phyloP scores from a whole-genome alignment of 2,329 filamentous ascomycete species.

The Neofusicoccum sp. region DNA sequence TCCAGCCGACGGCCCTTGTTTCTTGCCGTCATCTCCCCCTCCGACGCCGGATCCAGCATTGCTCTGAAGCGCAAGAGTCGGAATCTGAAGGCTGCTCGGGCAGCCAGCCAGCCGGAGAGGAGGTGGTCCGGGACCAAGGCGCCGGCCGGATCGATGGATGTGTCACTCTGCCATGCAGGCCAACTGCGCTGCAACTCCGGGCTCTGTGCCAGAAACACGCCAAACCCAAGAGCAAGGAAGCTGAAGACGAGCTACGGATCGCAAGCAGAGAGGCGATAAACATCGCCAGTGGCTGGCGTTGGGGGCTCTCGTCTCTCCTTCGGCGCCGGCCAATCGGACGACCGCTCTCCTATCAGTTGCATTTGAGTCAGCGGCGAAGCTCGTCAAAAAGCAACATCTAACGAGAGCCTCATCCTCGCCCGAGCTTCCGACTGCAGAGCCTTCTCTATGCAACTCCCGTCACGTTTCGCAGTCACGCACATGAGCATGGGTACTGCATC shows the following conservation, averaged over 20 bases:
- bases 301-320: background rate
- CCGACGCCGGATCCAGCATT: no score
- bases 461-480: background rate
- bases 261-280: background rate
- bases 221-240: background rate
- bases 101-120: no score
- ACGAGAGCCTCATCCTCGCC: conserved; percentile 16
- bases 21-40: no score
- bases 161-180: no score
- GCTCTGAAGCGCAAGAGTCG: no score
- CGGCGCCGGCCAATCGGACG: background rate
- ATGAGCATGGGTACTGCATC: background rate
- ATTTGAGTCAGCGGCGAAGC: background rate
- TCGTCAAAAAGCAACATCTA: conserved; percentile 18
- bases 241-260: background rate
- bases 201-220: background rate
- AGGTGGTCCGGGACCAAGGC: no score
- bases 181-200: background rate
- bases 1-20: background rate
- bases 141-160: no score
- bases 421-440: background rate
- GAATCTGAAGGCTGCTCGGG: no score
- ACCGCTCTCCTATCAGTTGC: background rate
- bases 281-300: background rate
- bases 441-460: conserved; percentile 1